Base-by-base conservation (phyloP, 768 basidiomycete genomes). In the Collybiopsis luxurians region DNA sequence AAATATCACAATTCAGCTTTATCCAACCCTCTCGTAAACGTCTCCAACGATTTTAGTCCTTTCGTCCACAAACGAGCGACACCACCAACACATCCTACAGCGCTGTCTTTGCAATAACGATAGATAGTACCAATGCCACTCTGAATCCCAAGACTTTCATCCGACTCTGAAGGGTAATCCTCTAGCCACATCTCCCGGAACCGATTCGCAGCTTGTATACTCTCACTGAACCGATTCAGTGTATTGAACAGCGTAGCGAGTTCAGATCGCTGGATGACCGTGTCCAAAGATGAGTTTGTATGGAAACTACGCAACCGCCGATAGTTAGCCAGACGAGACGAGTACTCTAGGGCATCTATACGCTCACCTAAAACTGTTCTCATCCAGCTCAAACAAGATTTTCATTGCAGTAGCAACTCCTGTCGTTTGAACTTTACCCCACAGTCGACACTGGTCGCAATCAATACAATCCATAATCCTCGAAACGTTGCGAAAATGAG, bases 381-480 rank as follows among this genome's bases (percentile, higher is more conserved):
- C 86, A 58, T 88, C 85, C 39, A 87, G 75, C 69, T 87, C 87
- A 65, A 90, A 90, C 15, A 90, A 67, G 34, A 89, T 81, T 67
- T 90, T 90, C 39, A 90, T 71, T 6, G 88, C 88, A 10, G 89
- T 88, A 6, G 82, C 89, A 39, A 90, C 60, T 9, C 89, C 88
- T 0, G 84, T 83, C 12, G 86, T 83, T 67, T 90, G 89, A 10
- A 90, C 75, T 65, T 89, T 89, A 42, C 88, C 88, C 89, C 89
- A 90, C 19, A 90, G 71, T 28, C 88, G 73, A 64, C 88, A 90
- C 66, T 90, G 90, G 72, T 89, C 88, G 66, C 88, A 90, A 3
- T 87, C 89, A 7, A 89, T 85, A 64, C 89, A 90, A 58, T 90
- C 89, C 85, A 89, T 88, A 62, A 89, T 90, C 27, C 82, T 75